Conservation (phyloP, 2,329 filamentous ascomycete species). For the Colletotrichum tofieldiae region DNA sequence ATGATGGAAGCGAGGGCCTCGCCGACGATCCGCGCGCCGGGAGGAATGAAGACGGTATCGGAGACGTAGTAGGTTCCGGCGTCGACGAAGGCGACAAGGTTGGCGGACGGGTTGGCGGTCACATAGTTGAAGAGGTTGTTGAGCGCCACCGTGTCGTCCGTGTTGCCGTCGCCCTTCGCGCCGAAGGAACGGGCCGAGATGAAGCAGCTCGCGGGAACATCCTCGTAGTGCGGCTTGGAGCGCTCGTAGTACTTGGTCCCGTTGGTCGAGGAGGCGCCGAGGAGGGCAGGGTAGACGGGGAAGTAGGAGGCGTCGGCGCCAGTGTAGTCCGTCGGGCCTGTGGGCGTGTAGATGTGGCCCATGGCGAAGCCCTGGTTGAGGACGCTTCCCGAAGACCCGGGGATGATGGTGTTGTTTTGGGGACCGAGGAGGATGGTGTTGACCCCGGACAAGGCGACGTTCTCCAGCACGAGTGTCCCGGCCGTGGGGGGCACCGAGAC, state of each 20-base stretch:
- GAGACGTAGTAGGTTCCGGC: constrained; percentile 74
- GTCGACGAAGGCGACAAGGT: constrained; percentile 73
- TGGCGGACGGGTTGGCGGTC: constrained; percentile 61
- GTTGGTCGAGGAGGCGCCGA: constrained; percentile 53
- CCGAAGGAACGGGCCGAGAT: constrained; percentile 78
- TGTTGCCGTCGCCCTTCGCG: constrained; percentile 80
- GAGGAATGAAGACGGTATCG: constrained; percentile 66
- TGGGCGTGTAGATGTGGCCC: constrained; percentile 76
- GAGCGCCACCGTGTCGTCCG: constrained; percentile 82
- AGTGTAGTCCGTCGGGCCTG: constrained; percentile 63
- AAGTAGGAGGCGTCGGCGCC: constrained; percentile 60
- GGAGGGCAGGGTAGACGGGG: constrained; percentile 68
- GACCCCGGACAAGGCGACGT: constrained; percentile 58
- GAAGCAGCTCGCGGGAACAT: constrained; percentile 71
- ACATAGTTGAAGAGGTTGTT: constrained; percentile 73
- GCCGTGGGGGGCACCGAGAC: constrained; percentile 54
- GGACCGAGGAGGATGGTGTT: constrained; percentile 59
- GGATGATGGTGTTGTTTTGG: constrained; percentile 64
- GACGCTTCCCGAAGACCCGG: constrained; percentile 66
- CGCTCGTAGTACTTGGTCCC: constrained; percentile 75
- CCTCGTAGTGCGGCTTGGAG: constrained; percentile 83
- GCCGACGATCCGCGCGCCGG: constrained; percentile 71
- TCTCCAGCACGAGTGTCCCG: constrained; percentile 64
- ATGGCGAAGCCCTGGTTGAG: constrained; percentile 65
- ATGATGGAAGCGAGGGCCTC: constrained; percentile 69